These are phyloP conservation scores for Tulasnella sp. DNA, from an alignment of 768 basidiomycete genomes.

Conservation along the genomic window DNA sequence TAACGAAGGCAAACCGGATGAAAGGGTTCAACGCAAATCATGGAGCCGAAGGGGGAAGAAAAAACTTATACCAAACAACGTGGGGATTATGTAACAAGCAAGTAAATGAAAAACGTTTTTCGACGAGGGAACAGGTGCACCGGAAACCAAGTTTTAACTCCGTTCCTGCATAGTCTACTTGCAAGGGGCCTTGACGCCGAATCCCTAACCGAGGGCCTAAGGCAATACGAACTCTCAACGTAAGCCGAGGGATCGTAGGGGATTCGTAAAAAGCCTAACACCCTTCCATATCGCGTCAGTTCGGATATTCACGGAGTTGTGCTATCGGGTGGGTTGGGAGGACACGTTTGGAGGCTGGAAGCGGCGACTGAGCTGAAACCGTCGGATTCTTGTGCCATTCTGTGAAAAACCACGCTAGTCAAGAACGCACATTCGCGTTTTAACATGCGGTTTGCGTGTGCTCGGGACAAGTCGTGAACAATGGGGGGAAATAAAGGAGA, in stretches of 20 bases:
- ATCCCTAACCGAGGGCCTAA: background rate
- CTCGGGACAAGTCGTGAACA: background rate
- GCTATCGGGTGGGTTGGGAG: background rate
- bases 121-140: background rate
- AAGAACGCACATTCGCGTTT: background rate
- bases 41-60: background rate
- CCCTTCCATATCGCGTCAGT: background rate
- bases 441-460: background rate
- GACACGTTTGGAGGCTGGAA: background rate
- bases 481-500: background rate
- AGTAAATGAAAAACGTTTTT: background rate
- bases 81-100: too few species aligned
- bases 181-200: background rate
- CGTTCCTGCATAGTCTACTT: background rate
- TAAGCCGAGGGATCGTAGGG: background rate
- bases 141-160: background rate
- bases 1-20: background rate
- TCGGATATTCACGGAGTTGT: background rate
- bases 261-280: background rate
- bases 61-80: too few species aligned
- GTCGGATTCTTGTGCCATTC: background rate
- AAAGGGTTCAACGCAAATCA: background rate
- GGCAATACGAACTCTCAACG: background rate
- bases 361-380: constrained; percentile 5
- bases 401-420: background rate